phyloP scores from a whole-genome alignment of 805 yeast species.

The Monosporozyma aerobia region DNA sequence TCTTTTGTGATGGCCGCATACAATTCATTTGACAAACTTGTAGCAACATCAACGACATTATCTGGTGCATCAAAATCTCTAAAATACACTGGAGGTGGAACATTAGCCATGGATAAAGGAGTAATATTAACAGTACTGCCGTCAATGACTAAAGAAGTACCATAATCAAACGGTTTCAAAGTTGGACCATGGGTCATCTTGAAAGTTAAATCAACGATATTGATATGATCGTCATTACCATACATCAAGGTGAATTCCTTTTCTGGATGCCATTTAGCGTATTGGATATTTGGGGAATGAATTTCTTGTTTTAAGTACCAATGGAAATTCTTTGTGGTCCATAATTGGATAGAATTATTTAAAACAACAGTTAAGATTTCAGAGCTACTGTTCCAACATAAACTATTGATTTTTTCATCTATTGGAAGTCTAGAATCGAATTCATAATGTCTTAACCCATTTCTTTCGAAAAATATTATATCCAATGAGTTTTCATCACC shows the following conservation, averaged over 20 bases:
- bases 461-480: slow-evolving; percentile 79
- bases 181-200: slow-evolving; percentile 62
- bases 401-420: slow-evolving; percentile 36
- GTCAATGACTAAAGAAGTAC: slow-evolving; percentile 75
- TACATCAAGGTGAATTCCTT: slow-evolving; percentile 68
- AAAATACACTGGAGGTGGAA: slow-evolving; percentile 88
- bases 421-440: slow-evolving; percentile 59
- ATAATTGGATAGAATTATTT: slow-evolving; percentile 58
- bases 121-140: slow-evolving; percentile 65
- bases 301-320: slow-evolving; percentile 91
- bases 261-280: slow-evolving; percentile 80
- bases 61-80: slow-evolving; percentile 50
- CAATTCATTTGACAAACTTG: slow-evolving; percentile 46
- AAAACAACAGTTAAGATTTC: slow-evolving; percentile 69
- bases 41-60: slow-evolving; percentile 56
- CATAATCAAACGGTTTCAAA: slow-evolving; percentile 57
- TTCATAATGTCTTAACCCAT: slow-evolving; percentile 86
- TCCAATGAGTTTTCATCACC: slow-evolving; percentile 37
- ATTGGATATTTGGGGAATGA: slow-evolving; percentile 27
- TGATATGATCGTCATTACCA: slow-evolving; percentile 44
- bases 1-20: slow-evolving; percentile 50
- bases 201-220: slow-evolving; percentile 59
- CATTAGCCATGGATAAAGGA: slow-evolving; percentile 74
- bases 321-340: slow-evolving; percentile 89
- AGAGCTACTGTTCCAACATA: slow-evolving; percentile 76